A percentile compares a stretch with the other conserved stretches of the same genome.
Evolutionary conservation across 2,329 filamentous ascomycete species (phyloP).

Genomic region (Ophiostoma ips): DNA sequence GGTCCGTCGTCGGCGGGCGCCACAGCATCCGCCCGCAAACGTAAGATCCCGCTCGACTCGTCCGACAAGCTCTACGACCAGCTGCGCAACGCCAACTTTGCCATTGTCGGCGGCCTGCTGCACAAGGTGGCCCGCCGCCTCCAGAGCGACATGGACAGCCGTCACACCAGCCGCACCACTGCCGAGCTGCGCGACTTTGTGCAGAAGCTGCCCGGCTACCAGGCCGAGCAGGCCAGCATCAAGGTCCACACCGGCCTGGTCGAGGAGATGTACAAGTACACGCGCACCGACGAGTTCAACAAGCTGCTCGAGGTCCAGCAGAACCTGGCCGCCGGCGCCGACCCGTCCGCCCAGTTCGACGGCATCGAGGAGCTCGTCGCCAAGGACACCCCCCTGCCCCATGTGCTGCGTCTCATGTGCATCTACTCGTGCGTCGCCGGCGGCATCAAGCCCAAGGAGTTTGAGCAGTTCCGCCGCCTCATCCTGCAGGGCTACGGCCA

Average conservation of each 20-base stretch:
- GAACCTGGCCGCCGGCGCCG: constrained; percentile 79
- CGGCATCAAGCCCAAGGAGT: constrained; percentile 75
- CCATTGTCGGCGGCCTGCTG: constrained; percentile 75
- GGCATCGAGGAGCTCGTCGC: constrained; percentile 90
- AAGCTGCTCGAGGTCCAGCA: constrained; percentile 87
- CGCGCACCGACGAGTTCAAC: constrained; percentile 77
- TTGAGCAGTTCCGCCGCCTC: constrained; percentile 77
- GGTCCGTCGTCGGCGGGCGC: constrained; percentile 29
- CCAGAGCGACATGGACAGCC: constrained; percentile 73
- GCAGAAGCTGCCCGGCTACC: constrained; percentile 79
- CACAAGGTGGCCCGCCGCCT: constrained; percentile 84
- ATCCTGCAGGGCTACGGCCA: constrained; percentile 89
- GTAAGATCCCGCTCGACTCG: constrained; percentile 78
- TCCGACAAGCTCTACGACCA: constrained; percentile 81
- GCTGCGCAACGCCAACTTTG: constrained; percentile 85
- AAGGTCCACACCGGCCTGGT: constrained; percentile 83
- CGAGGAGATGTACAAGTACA: constrained; percentile 91
- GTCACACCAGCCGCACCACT: constrained; percentile 75
- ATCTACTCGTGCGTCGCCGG: constrained; percentile 84
- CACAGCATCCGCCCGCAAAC: constrained; percentile 40
- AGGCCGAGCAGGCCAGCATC: constrained; percentile 85
- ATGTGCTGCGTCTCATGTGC: constrained; percentile 73
- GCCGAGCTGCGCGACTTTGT: constrained; percentile 91
- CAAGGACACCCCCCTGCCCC: constrained; percentile 65
- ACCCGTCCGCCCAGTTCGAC: constrained; percentile 79